These are phyloP conservation scores for Trichoderma asperellum DNA, from an alignment of 2,329 filamentous ascomycete species.

Conservation along the genomic window DNA sequence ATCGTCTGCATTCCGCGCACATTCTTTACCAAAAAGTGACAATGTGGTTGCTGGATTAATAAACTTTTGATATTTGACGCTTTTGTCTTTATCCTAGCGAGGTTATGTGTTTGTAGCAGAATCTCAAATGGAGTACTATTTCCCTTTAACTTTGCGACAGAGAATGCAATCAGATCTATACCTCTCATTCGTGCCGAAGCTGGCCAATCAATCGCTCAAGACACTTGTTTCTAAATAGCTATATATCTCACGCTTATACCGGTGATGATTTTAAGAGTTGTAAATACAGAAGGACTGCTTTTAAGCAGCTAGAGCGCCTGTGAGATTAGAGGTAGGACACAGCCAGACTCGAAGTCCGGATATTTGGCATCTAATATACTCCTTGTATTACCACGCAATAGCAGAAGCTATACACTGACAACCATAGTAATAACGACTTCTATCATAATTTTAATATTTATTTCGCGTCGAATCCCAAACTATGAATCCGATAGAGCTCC, in stretches of 20 bases:
- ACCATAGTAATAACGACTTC: no score
- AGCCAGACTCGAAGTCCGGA: not conserved
- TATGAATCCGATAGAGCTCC: no score
- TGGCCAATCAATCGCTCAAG: not conserved
- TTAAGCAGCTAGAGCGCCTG: not conserved
- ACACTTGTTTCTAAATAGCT: not conserved
- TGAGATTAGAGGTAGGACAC: not conserved
- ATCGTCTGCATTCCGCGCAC: not conserved
- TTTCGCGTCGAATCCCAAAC: no score
- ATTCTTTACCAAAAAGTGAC: not conserved
- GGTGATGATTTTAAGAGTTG: not conserved
- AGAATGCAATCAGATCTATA: not conserved
- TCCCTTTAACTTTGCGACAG: not conserved
- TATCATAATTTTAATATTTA: no score
- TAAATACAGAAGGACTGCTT: not conserved
- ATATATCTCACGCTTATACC: not conserved
- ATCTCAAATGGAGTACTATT: not conserved
- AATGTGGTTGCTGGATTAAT: not conserved
- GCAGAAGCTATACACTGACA: no score
- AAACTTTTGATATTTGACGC: not conserved
- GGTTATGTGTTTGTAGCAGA: not conserved
- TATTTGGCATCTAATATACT: no score
- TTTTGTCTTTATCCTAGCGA: not conserved
- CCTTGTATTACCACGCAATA: no score
- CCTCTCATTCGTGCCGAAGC: not conserved